These are phyloP conservation scores for Cocos nucifera DNA, from an alignment of 176 grass and related monocot genomes.

Conservation along the genomic window DNA sequence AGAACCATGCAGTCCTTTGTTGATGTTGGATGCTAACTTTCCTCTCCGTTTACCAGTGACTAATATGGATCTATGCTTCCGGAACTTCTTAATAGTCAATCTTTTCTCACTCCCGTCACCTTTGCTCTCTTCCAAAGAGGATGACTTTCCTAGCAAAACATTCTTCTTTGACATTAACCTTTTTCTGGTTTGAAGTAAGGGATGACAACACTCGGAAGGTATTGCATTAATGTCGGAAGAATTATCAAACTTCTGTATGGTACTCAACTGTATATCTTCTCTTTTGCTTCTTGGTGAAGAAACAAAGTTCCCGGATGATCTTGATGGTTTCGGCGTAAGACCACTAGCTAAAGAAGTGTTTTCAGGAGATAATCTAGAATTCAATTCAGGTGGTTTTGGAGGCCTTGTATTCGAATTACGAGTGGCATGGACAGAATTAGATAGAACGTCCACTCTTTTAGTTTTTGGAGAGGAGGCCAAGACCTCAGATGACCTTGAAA, in stretches of 20 bases:
- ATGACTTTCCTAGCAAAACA: neutral
- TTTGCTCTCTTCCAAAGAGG: slow-evolving; percentile 2
- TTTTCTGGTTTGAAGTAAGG: neutral
- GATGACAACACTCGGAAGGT: neutral
- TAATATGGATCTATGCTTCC: slow-evolving; percentile 10
- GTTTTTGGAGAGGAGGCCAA: slow-evolving; percentile 14
- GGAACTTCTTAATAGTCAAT: slow-evolving; percentile 3
- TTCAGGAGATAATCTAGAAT: neutral
- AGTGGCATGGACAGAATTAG: neutral
- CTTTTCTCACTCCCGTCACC: neutral
- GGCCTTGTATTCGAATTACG: slow-evolving; percentile 1
- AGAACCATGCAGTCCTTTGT: neutral
- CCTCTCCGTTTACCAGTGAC: slow-evolving; percentile 6
- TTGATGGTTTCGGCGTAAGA: slow-evolving; percentile 41
- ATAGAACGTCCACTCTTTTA: slow-evolving; percentile 9
- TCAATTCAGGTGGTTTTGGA: slow-evolving; percentile 3
- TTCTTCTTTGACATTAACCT: slow-evolving; percentile 2
- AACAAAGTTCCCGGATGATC: slow-evolving; percentile 26
- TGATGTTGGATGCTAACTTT: neutral
- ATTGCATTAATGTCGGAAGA: slow-evolving; percentile 13
- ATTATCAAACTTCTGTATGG: slow-evolving; percentile 29
- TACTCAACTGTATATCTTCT: slow-evolving; percentile 34
- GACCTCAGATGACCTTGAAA: slow-evolving; percentile 39
- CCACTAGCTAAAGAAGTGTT: slow-evolving; percentile 8
- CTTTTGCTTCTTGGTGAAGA: slow-evolving; percentile 36